phyloP scores from a whole-genome alignment of 441 rosid genomes.

The Theobroma grandiflorum region DNA sequence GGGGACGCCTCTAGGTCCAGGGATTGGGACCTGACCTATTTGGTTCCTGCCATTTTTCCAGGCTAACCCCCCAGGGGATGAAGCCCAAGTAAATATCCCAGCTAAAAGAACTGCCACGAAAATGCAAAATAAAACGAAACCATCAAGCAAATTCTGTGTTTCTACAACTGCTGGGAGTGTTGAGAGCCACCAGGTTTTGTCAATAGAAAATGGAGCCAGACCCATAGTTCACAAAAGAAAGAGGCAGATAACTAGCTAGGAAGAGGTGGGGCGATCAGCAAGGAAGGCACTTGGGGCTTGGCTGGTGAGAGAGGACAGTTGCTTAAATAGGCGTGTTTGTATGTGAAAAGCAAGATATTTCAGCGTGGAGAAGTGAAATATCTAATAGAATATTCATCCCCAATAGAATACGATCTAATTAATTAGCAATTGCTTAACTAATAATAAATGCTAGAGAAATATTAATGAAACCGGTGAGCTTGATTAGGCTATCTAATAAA shows the following conservation, averaged over 20 bases:
- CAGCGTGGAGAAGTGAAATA: neutral
- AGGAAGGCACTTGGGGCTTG: neutral
- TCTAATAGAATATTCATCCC: too few relatives aligned
- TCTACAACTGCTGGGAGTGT: conserved; percentile 37
- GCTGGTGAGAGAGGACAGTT: neutral
- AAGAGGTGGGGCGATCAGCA: neutral
- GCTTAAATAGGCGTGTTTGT: neutral
- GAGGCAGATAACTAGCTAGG: neutral
- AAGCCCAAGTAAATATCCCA: conserved; percentile 34
- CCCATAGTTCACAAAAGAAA: conserved; percentile 14
- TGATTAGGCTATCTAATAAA: neutral
- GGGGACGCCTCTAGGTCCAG: conserved; percentile 55
- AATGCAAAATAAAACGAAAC: conserved; percentile 6
- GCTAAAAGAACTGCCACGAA: conserved; percentile 26
- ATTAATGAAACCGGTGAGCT: neutral
- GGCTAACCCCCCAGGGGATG: conserved; percentile 45
- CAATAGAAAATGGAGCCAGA: conserved; percentile 19
- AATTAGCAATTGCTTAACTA: neutral
- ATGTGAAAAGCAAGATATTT: neutral
- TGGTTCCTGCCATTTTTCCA: conserved; percentile 49
- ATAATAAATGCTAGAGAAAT: neutral
- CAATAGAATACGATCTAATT: neutral
- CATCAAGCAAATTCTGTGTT: conserved; percentile 21
- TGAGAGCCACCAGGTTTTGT: conserved; percentile 40
- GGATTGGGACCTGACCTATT: conserved; percentile 42